A percentile compares a stretch with the other conserved stretches of the same genome.
phyloP scores from a whole-genome alignment of 805 yeast genomes.

The Starmerella kuoi region DNA sequence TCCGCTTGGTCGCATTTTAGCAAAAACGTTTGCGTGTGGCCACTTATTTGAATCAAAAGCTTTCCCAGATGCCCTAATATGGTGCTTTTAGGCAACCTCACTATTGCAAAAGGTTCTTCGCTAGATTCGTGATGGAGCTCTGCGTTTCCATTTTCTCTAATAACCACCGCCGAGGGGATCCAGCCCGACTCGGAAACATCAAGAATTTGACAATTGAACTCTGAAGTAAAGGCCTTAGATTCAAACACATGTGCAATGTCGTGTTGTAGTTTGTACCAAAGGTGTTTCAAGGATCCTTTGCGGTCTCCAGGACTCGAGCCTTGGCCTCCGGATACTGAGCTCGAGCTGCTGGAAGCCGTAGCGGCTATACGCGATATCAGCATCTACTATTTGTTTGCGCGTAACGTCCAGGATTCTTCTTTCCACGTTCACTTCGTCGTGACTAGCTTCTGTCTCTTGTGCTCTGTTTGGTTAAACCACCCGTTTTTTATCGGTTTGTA shows the following conservation, averaged over 20 bases:
- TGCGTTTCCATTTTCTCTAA: constrained; percentile 10
- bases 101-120: constrained; percentile 8
- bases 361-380: constrained; percentile 15
- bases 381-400: no score
- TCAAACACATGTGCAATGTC: constrained; percentile 7
- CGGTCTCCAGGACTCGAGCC: constrained; percentile 4
- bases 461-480: no score
- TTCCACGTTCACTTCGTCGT: no score
- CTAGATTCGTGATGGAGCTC: constrained; percentile 5
- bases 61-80: constrained; percentile 21
- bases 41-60: constrained; percentile 14
- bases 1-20: constrained; percentile 1
- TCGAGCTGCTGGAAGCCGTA: neutral
- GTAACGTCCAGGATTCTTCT: no score
- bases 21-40: constrained; percentile 9
- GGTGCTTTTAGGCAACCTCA: constrained; percentile 14
- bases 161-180: constrained; percentile 8
- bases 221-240: neutral
- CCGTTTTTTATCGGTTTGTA: no score
- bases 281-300: constrained; percentile 14
- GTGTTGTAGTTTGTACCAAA: constrained; percentile 7
- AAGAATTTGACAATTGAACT: constrained; percentile 14
- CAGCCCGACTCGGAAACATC: constrained; percentile 16
- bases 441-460: no score
- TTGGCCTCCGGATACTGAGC: neutral